phyloP scores from a whole-genome alignment of 2,329 filamentous ascomycete genomes.

The Paecilomyces sp. region DNA sequence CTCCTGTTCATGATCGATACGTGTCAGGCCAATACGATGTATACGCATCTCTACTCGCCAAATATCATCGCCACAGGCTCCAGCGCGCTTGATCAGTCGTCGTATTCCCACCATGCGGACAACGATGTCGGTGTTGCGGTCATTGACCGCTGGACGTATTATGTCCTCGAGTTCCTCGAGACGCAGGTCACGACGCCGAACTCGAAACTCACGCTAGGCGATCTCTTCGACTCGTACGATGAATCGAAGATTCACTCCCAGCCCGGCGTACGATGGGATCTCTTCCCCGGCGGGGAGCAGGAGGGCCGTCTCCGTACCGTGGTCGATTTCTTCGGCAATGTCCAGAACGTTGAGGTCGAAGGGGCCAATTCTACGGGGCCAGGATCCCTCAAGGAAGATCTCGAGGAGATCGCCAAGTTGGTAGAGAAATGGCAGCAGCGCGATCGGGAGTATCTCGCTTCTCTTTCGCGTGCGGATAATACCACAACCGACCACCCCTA shows the following conservation, averaged over 20 bases:
- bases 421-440: constrained; percentile 45
- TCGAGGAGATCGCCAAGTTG: constrained; percentile 62
- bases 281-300: constrained; percentile 80
- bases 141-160: constrained; percentile 98
- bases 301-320: constrained; percentile 72
- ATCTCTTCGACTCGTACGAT: constrained; percentile 94
- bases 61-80: constrained; percentile 98
- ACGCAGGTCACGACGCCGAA: constrained; percentile 77
- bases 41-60: constrained; percentile 93
- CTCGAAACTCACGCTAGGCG: constrained; percentile 82
- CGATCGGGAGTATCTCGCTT: constrained; percentile 24
- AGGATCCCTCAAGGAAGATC: constrained; percentile 55
- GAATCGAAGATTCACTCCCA: constrained; percentile 90
- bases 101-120: constrained; percentile 95
- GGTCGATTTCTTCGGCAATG: constrained; percentile 97
- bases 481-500: constrained; percentile 6
- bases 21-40: constrained; percentile 99
- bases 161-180: constrained; percentile 95
- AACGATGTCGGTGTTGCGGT: constrained; percentile 97
- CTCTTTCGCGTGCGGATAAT: constrained; percentile 14
- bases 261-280: constrained; percentile 85
- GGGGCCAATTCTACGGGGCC: constrained; percentile 49
- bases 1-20: constrained; percentile 99
- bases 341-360: constrained; percentile 92
- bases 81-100: constrained; percentile 89